A percentile compares a stretch with the other conserved stretches of the same genome.
Evolutionary conservation across 257 asterid genomes (phyloP).

Genomic region (Solanum lignicaule): DNA sequence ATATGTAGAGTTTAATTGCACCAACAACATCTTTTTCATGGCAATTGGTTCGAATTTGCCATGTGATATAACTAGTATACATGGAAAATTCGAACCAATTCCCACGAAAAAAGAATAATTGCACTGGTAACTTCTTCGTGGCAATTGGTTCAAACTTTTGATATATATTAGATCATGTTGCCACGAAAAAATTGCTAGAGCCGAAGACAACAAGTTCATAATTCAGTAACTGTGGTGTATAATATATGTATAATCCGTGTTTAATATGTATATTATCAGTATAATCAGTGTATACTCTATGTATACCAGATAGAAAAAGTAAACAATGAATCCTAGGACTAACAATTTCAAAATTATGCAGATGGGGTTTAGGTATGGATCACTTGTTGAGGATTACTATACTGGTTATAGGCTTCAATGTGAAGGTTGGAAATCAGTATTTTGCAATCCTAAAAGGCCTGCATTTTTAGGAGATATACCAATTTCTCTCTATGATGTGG

Average conservation of each 20-base stretch:
- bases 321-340: not conserved
- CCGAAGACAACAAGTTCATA: not conserved
- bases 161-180: not conserved
- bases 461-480: slow-evolving; percentile 69
- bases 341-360: slow-evolving; percentile 5
- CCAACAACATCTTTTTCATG: not conserved
- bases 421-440: slow-evolving; percentile 74
- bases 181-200: not conserved
- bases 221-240: not conserved
- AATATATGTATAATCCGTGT: not conserved
- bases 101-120: not conserved
- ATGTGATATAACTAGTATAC: not conserved
- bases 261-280: not conserved
- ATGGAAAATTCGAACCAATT: not conserved
- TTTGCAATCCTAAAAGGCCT: slow-evolving; percentile 50
- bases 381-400: slow-evolving; percentile 68
- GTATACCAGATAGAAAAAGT: not conserved
- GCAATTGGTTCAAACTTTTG: not conserved
- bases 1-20: not conserved
- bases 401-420: slow-evolving; percentile 54
- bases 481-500: slow-evolving; percentile 36
- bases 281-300: not conserved
- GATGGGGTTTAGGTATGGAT: slow-evolving; percentile 77
- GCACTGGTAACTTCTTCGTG: not conserved
- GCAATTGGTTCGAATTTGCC: not conserved